phyloP scores from a whole-genome alignment of 176 grass and related monocot genomes.

The Thinopyrum elongatum region DNA sequence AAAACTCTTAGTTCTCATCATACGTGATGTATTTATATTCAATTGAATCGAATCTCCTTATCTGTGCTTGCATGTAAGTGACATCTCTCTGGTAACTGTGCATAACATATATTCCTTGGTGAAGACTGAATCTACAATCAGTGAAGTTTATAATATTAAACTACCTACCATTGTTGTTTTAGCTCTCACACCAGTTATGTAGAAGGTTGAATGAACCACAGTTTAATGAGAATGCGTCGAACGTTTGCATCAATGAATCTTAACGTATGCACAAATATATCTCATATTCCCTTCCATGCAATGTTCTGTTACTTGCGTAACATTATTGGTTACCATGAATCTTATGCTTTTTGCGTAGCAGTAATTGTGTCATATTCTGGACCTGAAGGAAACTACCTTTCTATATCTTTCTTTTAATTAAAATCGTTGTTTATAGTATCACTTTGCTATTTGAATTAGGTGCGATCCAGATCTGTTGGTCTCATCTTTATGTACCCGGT shows the following conservation, averaged over 20 bases:
- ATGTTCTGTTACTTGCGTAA: neutral
- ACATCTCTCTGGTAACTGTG: conserved; percentile 7
- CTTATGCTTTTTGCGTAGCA: neutral
- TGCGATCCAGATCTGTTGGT: conserved; percentile 78
- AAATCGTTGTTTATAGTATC: conserved; percentile 24
- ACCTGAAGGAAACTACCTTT: neutral
- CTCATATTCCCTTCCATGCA: neutral
- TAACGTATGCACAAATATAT: neutral
- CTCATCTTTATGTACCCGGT: conserved; percentile 77
- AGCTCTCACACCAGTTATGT: neutral
- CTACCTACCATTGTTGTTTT: neutral
- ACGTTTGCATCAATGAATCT: neutral
- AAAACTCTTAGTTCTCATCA: conserved; percentile 19
- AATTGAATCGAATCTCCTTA: conserved; percentile 9
- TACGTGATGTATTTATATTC: neutral
- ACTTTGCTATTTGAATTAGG: conserved; percentile 55
- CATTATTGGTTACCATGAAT: neutral
- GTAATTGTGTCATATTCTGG: neutral
- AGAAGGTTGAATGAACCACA: neutral
- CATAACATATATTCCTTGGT: neutral
- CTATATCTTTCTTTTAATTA: neutral
- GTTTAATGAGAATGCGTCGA: conserved; percentile 1
- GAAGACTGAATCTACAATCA: neutral
- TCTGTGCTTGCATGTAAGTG: neutral
- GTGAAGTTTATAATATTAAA: neutral